Conservation (phyloP, 2,329 filamentous ascomycete genomes). For the Colletotrichum sp. region DNA sequence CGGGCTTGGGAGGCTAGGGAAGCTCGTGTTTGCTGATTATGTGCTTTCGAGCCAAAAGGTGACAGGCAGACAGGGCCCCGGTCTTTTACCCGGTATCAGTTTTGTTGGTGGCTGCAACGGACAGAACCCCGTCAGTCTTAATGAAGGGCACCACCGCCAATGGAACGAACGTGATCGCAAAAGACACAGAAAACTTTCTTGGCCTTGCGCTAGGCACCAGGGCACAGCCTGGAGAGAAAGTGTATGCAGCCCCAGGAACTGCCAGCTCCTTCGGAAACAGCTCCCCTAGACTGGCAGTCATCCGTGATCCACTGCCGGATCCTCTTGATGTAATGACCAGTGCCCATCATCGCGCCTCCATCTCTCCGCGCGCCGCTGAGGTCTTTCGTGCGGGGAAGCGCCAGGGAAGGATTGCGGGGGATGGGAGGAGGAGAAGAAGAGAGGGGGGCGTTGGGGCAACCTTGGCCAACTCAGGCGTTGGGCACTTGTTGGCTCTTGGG, state of each 20-base stretch:
- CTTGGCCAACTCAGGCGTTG: background rate
- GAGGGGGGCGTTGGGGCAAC: background rate
- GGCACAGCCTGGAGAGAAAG: background rate
- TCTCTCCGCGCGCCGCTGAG: background rate
- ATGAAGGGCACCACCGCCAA: background rate
- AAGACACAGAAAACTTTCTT: background rate
- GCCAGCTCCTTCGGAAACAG: background rate
- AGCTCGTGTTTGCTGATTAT: background rate
- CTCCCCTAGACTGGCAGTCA: background rate
- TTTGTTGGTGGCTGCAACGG: background rate
- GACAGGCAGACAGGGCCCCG: background rate
- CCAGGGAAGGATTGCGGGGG: background rate
- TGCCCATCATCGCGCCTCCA: background rate
- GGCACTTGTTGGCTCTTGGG: background rate
- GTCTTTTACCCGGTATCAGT: background rate
- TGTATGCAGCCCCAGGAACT: background rate
- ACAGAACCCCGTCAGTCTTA: background rate
- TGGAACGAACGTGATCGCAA: background rate
- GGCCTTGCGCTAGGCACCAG: background rate
- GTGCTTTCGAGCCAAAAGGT: background rate
- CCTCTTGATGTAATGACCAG: background rate
- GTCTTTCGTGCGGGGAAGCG: background rate
- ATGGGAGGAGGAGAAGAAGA: background rate
- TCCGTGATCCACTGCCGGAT: background rate
- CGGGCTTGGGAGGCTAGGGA: background rate